Percentiles rank a stretch among this genome's conserved stretches.
Evolutionary conservation across 495 filamentous ascomycete genomes (phyloP).

Genomic region (Trichoderma orchidacearum): DNA sequence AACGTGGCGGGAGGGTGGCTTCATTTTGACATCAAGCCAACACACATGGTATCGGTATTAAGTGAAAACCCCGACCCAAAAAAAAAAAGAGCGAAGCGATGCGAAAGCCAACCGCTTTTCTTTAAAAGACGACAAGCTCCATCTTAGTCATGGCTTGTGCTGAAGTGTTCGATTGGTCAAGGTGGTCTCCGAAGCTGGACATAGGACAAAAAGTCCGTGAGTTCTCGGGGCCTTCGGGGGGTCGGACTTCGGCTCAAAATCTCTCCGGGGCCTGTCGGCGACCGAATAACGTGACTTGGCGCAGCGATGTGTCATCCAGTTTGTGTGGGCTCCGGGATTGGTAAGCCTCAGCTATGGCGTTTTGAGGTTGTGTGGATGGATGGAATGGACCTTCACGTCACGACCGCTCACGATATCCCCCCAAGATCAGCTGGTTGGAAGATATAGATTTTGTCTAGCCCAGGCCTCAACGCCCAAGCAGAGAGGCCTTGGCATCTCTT

Average conservation of each 20-base stretch:
- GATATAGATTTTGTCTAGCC: not conserved
- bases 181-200: no score
- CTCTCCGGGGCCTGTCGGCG: not conserved
- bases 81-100: no score
- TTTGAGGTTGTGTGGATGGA: no score
- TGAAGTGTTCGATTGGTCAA: not conserved
- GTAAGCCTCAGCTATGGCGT: no score
- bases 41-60: no score
- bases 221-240: not conserved
- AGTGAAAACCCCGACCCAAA: no score
- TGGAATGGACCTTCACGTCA: not conserved
- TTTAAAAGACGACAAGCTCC: no score
- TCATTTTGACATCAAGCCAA: no score
- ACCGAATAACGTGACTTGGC: not conserved
- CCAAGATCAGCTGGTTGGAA: not conserved
- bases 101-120: no score
- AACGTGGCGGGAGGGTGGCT: no score
- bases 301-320: not conserved
- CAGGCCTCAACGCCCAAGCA: not conserved
- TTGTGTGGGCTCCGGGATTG: no score
- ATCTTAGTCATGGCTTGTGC: no score
- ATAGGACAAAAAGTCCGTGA: not conserved
- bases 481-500: not conserved
- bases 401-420: not conserved
- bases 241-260: not conserved